Base-by-base conservation (phyloP, 2,329 filamentous ascomycete species). In the Penicillium hesseltinei region DNA sequence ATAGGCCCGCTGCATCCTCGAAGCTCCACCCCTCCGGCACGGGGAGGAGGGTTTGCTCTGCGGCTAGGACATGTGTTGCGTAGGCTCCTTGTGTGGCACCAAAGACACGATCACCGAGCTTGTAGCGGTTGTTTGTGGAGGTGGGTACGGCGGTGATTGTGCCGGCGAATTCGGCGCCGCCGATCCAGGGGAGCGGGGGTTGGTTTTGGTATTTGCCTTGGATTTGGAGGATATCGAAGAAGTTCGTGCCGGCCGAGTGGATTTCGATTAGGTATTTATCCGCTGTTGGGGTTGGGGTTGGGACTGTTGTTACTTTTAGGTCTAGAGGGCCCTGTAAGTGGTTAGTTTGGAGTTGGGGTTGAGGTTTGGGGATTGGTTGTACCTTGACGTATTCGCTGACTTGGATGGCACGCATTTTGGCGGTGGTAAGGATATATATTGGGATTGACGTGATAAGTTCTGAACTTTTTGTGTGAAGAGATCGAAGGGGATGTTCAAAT, bases 181-280 rank as follows among this genome's bases (percentile, higher is more conserved):
- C 86, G 49, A 93, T 78, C 92, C 92, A 96, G 33, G 92, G 92
- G 48, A 97, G 87, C 0, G 89, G 86, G 0, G 92, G 92, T 69
- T 97, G 92, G 72, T 91, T 84, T 72, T 97, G 93, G 77, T 97
- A 97, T 84, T 95, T 96, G 56, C 93, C 93, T 70, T 91, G 88
- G 70, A 97, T 91, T 72, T 97, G 93, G 54, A 97, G 85, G 57
- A 96, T 89, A 74, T 97, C 93, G 80, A 97, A 97, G 83, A 97
- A 97, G 79, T 97, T 97, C 69, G 91, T 90, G 21, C 91, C 93
- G 0, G 89, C 84, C 46, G 93, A 91, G 75, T 91, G 90, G 68
- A 97, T 89, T 70, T 87, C 84, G 72, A 97, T 89, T 62, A 95
- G 82, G 73, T 97, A 97, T 77, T 96, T 86, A 70, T 89, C 80